These are phyloP conservation scores for Talaromyces sp. DNA, from an alignment of 2,329 filamentous ascomycete genomes.

Conservation along the genomic window DNA sequence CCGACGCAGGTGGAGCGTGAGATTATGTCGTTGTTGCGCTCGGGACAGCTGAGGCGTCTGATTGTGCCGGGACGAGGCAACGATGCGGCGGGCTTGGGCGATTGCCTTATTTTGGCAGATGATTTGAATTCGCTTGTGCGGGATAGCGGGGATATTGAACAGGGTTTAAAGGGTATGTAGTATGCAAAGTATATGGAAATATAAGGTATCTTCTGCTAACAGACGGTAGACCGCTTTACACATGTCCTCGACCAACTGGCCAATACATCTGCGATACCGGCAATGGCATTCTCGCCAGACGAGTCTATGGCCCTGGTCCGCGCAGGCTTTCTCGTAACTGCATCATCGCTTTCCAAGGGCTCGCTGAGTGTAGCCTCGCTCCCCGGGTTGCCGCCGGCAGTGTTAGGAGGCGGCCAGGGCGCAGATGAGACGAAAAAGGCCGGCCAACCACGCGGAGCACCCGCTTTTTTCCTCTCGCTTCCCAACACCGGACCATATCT, in stretches of 20 bases:
- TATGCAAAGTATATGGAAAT: not conserved
- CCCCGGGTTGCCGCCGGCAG: constrained; percentile 22
- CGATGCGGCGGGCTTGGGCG: constrained; percentile 53
- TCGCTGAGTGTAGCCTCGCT: constrained; percentile 40
- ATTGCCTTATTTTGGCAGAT: constrained; percentile 52
- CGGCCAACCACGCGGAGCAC: constrained; percentile 18
- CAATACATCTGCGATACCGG: constrained; percentile 43
- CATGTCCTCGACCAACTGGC: constrained; percentile 44
- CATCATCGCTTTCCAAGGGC: constrained; percentile 37
- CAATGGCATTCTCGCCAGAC: constrained; percentile 39
- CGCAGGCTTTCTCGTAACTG: constrained; percentile 53
- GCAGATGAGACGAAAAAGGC: not conserved
- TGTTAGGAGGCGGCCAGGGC: constrained; percentile 14
- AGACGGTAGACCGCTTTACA: constrained; percentile 46
- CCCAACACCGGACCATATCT: constrained; percentile 59
- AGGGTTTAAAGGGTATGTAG: constrained; percentile 30
- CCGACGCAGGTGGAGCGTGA: constrained; percentile 58
- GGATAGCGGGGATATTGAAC: constrained; percentile 28
- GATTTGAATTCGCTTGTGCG: constrained; percentile 48
- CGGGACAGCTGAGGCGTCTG: constrained; percentile 51
- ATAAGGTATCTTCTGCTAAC: not conserved
- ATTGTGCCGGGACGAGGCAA: constrained; percentile 54
- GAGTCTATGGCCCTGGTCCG: constrained; percentile 48
- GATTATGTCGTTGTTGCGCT: constrained; percentile 49
- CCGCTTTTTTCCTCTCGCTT: constrained; percentile 49